Percentiles rank a stretch among this genome's conserved stretches.
Conservation (phyloP, 768 basidiomycete genomes). For the Boletus subcaerulescens region DNA sequence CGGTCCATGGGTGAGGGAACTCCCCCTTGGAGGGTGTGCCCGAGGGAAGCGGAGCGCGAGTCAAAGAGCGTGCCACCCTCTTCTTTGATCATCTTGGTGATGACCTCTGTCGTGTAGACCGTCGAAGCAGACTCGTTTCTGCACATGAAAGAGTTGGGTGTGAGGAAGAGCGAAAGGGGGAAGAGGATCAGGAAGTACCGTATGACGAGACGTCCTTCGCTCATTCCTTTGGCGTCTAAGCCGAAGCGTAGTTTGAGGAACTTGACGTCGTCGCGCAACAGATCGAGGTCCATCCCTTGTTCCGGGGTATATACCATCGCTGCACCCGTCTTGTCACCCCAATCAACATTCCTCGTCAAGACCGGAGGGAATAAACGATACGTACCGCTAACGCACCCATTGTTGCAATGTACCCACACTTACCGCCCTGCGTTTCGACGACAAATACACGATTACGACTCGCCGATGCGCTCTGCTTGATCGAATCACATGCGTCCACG, state of each 20-base stretch:
- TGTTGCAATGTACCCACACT: slow-evolving; percentile 93
- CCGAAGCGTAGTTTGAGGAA: slow-evolving; percentile 84
- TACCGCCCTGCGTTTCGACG: slow-evolving; percentile 96
- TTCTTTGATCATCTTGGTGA: slow-evolving; percentile 92
- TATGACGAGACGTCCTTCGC: slow-evolving; percentile 91
- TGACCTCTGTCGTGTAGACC: slow-evolving; percentile 88
- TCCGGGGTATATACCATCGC: slow-evolving; percentile 94
- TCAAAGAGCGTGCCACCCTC: slow-evolving; percentile 93
- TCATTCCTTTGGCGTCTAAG: slow-evolving; percentile 84
- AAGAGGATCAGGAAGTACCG: slow-evolving; percentile 47
- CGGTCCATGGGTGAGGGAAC: slow-evolving; percentile 95
- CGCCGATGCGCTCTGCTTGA: slow-evolving; percentile 97
- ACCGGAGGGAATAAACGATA: slow-evolving; percentile 6
- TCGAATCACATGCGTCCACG: slow-evolving; percentile 96
- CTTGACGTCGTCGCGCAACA: slow-evolving; percentile 77
- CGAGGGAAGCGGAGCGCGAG: slow-evolving; percentile 91
- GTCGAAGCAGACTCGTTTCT: slow-evolving; percentile 85
- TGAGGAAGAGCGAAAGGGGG: neutral
- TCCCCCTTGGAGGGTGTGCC: slow-evolving; percentile 96
- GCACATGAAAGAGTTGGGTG: neutral
- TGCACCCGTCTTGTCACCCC: slow-evolving; percentile 69
- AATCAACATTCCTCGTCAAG: neutral
- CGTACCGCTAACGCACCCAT: slow-evolving; percentile 94
- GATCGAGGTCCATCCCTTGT: slow-evolving; percentile 78
- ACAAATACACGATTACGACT: slow-evolving; percentile 96